phyloP scores from a whole-genome alignment of 805 yeast genomes.

The Saccharomycopsis microspora region DNA sequence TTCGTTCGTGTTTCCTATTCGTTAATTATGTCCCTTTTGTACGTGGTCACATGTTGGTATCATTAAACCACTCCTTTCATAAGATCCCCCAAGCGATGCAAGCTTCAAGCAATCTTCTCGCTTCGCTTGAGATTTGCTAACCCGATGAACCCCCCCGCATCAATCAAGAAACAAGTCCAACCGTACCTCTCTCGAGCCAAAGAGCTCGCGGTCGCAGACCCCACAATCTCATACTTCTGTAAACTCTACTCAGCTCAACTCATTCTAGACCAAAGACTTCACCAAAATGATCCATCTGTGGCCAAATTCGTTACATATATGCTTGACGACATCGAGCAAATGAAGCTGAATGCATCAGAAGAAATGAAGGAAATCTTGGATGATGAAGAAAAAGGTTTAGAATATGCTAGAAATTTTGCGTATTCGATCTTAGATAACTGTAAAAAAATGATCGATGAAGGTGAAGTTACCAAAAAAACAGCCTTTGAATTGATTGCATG shows the following conservation, averaged over 20 bases:
- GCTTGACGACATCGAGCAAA: slow-evolving; percentile 59
- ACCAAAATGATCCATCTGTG: slow-evolving; percentile 40
- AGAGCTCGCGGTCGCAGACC: slow-evolving; percentile 48
- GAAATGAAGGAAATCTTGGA: slow-evolving; percentile 37
- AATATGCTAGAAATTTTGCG: slow-evolving; percentile 46
- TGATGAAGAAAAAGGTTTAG: slow-evolving; percentile 48
- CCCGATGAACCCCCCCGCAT: not conserved
- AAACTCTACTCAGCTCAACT: slow-evolving; percentile 62
- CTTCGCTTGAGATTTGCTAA: too few relatives aligned
- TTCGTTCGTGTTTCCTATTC: too few relatives aligned
- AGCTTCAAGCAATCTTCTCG: too few relatives aligned
- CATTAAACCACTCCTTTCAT: too few relatives aligned
- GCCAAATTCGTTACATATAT: slow-evolving; percentile 50
- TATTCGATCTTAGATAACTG: slow-evolving; percentile 44
- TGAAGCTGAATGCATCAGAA: slow-evolving; percentile 29
- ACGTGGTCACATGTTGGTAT: too few relatives aligned
- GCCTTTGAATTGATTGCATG: slow-evolving; percentile 43
- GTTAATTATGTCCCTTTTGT: too few relatives aligned
- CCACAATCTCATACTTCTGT: slow-evolving; percentile 65
- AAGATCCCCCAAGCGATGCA: too few relatives aligned
- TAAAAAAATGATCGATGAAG: slow-evolving; percentile 34
- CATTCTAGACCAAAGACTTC: slow-evolving; percentile 50
- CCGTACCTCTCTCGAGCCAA: slow-evolving; percentile 42
- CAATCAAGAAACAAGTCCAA: slow-evolving; percentile 26
- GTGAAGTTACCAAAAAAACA: slow-evolving; percentile 33